Evolutionary conservation across 768 basidiomycete genomes (phyloP).

Genomic region (Clavulina sp.): DNA sequence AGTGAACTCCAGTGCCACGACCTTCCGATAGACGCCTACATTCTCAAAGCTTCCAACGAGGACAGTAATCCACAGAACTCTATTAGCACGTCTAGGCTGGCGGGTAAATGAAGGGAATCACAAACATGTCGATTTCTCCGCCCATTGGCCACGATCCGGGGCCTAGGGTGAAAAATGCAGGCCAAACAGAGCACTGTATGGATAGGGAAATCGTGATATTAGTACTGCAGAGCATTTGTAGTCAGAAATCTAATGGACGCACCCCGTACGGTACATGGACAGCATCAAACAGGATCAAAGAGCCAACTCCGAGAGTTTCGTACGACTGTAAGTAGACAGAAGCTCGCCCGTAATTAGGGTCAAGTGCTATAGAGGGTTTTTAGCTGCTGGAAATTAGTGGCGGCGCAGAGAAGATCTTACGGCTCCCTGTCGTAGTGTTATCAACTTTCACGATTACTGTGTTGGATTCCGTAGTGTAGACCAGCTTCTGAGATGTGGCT

Average conservation of each 20-base stretch:
- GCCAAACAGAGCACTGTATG: not conserved
- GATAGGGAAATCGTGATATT: not conserved
- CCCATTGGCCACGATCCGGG: not conserved
- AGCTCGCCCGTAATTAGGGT: not conserved
- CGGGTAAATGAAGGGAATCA: too few species aligned
- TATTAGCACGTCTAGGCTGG: too few species aligned
- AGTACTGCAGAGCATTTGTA: too few species aligned
- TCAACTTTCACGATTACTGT: slow-evolving; percentile 66
- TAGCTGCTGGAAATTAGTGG: not conserved
- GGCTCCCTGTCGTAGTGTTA: slow-evolving; percentile 37
- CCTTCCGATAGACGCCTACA: too few species aligned
- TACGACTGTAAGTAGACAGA: not conserved
- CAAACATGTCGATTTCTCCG: not conserved
- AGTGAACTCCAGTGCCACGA: too few species aligned
- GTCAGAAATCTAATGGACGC: too few species aligned
- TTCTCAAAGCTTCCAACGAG: too few species aligned
- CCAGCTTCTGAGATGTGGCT: slow-evolving; percentile 32
- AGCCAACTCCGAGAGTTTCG: not conserved
- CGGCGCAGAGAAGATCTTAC: not conserved
- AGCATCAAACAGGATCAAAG: not conserved
- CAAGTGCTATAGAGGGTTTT: too few species aligned
- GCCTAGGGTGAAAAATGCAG: not conserved
- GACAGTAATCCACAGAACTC: too few species aligned
- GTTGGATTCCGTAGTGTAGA: slow-evolving; percentile 47
- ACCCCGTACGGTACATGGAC: slow-evolving; percentile 1